Evolutionary conservation across 768 basidiomycete genomes (phyloP).

Genomic region (Kwoniella sp.): DNA sequence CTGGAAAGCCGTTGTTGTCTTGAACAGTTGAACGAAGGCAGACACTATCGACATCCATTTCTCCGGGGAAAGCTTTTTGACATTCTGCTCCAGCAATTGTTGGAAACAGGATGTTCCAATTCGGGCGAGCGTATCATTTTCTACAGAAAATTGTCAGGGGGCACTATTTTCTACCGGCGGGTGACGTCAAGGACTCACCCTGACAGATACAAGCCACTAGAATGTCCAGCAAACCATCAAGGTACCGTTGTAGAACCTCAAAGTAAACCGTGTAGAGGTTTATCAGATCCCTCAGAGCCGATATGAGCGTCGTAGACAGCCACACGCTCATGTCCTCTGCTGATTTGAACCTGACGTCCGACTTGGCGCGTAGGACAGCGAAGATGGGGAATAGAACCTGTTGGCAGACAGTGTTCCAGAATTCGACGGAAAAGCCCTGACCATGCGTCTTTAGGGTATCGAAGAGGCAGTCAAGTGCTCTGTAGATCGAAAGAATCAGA

Average conservation of each 20-base stretch:
- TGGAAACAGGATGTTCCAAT: slow-evolving; percentile 98
- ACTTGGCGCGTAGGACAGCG: slow-evolving; percentile 87
- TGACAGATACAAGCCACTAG: slow-evolving; percentile 97
- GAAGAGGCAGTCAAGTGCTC: slow-evolving; percentile 95
- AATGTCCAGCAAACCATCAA: slow-evolving; percentile 91
- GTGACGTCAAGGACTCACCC: slow-evolving; percentile 70
- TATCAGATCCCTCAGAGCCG: slow-evolving; percentile 90
- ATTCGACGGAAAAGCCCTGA: slow-evolving; percentile 77
- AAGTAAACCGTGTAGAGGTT: slow-evolving; percentile 96
- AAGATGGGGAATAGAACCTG: slow-evolving; percentile 98
- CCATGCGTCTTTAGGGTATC: slow-evolving; percentile 90
- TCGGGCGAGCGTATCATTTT: slow-evolving; percentile 95
- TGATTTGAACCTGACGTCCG: slow-evolving; percentile 82
- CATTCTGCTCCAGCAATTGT: slow-evolving; percentile 90
- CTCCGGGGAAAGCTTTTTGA: slow-evolving; percentile 75
- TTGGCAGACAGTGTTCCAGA: slow-evolving; percentile 97
- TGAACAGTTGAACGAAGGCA: slow-evolving; percentile 94
- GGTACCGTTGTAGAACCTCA: slow-evolving; percentile 79
- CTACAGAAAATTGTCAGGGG: slow-evolving; percentile 58
- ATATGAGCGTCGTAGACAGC: slow-evolving; percentile 98
- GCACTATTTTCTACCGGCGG: neutral
- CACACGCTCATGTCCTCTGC: slow-evolving; percentile 99
- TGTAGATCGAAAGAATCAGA: slow-evolving; percentile 55
- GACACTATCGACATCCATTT: slow-evolving; percentile 91
- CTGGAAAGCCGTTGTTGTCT: slow-evolving; percentile 95